These are phyloP conservation scores for Diaporthe vexans DNA, from an alignment of 2,329 filamentous ascomycete species.

Conservation along the genomic window DNA sequence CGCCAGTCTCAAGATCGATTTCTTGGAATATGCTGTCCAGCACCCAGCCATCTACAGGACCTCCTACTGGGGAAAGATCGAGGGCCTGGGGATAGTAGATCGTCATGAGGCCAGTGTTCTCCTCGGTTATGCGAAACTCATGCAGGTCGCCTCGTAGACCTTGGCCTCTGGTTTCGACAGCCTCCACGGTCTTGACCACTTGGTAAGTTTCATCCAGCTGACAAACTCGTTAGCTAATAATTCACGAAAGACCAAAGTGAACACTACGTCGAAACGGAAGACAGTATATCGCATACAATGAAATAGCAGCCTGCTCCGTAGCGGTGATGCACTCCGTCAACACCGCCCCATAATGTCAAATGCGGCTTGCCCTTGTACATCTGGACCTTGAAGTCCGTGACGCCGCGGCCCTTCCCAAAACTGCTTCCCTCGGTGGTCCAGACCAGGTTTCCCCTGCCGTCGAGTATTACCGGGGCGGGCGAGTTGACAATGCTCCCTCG, in stretches of 20 bases:
- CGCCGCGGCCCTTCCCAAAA: constrained; percentile 42
- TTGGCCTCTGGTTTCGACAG: constrained; percentile 46
- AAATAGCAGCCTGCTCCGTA: constrained; percentile 41
- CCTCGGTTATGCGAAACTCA: constrained; percentile 57
- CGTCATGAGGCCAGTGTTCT: constrained; percentile 58
- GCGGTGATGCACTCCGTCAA: constrained; percentile 35
- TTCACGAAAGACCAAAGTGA: not conserved
- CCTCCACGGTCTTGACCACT: constrained; percentile 44
- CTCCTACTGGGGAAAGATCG: constrained; percentile 51
- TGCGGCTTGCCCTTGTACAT: constrained; percentile 50
- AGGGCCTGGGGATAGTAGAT: constrained; percentile 54
- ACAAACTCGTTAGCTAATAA: not conserved
- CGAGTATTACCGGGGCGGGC: constrained; percentile 46
- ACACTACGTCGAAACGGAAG: not conserved
- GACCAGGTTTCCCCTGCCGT: constrained; percentile 46
- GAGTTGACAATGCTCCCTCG: constrained; percentile 40
- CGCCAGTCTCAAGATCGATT: constrained; percentile 53
- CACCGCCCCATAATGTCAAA: constrained; percentile 53
- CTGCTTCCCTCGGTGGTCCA: constrained; percentile 44
- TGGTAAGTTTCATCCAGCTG: constrained; percentile 42
- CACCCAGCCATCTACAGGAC: constrained; percentile 49
- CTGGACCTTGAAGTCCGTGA: constrained; percentile 47
- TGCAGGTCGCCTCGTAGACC: constrained; percentile 55
- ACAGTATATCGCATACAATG: not conserved
- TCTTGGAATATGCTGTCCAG: constrained; percentile 57